Evolutionary conservation across 805 yeast genomes (phyloP).

Genomic region (Wickerhamomyces kurtzmanii): DNA sequence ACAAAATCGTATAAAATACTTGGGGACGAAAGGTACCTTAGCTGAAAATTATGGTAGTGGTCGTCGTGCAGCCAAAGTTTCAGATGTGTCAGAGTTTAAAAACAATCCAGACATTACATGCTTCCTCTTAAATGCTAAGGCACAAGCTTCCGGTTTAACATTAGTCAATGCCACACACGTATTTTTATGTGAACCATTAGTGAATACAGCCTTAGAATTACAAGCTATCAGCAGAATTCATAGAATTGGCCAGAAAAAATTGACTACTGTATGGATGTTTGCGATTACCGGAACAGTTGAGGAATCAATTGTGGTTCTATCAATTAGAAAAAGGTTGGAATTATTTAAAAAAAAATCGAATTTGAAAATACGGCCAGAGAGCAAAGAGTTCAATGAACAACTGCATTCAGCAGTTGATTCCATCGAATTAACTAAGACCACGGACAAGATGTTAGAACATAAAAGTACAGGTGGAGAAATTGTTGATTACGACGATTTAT

Average conservation of each 20-base stretch:
- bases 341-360: constrained; percentile 11
- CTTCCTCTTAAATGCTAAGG: constrained; percentile 72
- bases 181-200: constrained; percentile 84
- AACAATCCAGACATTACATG: constrained; percentile 61
- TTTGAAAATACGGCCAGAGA: constrained; percentile 6
- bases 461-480: constrained; percentile 44
- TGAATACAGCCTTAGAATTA: constrained; percentile 76
- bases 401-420: constrained; percentile 36
- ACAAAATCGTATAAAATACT: constrained; percentile 42
- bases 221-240: constrained; percentile 92
- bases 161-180: constrained; percentile 89
- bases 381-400: constrained; percentile 17
- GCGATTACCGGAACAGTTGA: constrained; percentile 79
- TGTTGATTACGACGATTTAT: constrained; percentile 47
- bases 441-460: constrained; percentile 37
- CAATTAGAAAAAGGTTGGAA: constrained; percentile 49
- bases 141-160: constrained; percentile 87
- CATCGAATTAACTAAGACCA: constrained; percentile 41
- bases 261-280: constrained; percentile 90
- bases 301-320: constrained; percentile 68
- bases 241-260: constrained; percentile 77
- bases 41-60: constrained; percentile 2
- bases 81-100: constrained; percentile 51
- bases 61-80: constrained; percentile 1
- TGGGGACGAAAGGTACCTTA: constrained; percentile 35